Conservation (phyloP, 2,329 filamentous ascomycete genomes). For the Thielaviopsis euricoi region DNA sequence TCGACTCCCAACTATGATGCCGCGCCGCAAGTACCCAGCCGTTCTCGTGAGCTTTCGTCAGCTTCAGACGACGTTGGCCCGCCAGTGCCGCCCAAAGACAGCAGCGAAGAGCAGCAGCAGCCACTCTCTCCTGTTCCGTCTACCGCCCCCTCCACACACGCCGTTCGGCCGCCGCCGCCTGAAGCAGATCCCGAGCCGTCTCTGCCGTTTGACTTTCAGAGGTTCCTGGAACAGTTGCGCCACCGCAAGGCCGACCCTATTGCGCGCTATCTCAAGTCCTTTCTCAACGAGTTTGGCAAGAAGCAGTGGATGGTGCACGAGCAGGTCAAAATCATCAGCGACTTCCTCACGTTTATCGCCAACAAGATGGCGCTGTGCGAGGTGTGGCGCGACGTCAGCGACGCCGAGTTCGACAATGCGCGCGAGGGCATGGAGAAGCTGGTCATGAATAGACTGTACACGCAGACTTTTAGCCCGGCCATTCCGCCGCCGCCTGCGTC, state of each 20-base stretch:
- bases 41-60: constrained; percentile 7
- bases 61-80: constrained; percentile 31
- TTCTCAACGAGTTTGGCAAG: constrained; percentile 86
- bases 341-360: constrained; percentile 89
- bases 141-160: constrained; percentile 34
- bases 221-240: constrained; percentile 86
- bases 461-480: constrained; percentile 88
- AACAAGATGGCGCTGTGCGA: constrained; percentile 98
- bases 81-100: constrained; percentile 44
- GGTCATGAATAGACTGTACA: constrained; percentile 94
- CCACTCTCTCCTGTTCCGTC: constrained; percentile 10
- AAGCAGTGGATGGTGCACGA: constrained; percentile 99
- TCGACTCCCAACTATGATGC: constrained; percentile 4
- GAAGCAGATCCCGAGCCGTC: constrained; percentile 66
- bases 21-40: constrained; percentile 21
- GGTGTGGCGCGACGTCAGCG: constrained; percentile 88
- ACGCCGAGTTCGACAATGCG: constrained; percentile 95
- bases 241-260: constrained; percentile 97
- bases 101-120: constrained; percentile 17
- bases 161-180: constrained; percentile 47
- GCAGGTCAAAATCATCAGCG: constrained; percentile 95
- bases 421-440: constrained; percentile 98
- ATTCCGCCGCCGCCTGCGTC: constrained; percentile 60
- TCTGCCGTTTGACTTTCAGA: constrained; percentile 90
- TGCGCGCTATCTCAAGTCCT: constrained; percentile 86